phyloP scores from a whole-genome alignment of 345 rosid genomes.

The Syzygium jambos region DNA sequence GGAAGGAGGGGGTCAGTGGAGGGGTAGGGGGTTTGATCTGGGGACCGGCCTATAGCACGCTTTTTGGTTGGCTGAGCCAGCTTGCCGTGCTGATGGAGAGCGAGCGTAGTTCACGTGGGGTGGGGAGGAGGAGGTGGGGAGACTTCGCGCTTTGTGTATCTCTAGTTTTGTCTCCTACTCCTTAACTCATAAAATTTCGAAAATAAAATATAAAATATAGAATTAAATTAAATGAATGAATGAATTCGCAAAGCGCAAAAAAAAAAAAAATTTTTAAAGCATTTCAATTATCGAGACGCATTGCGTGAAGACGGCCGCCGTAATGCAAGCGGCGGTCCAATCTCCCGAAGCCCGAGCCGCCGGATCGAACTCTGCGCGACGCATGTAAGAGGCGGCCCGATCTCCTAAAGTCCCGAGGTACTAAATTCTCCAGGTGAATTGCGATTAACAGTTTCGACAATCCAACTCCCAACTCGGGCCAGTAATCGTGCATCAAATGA shows the following conservation, averaged over 20 bases:
- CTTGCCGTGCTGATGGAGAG: background rate
- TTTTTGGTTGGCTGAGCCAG: background rate
- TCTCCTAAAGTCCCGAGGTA: background rate
- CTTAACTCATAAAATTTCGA: background rate
- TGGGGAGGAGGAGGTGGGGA: no score
- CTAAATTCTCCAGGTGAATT: background rate
- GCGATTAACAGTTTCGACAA: background rate
- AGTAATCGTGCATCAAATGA: background rate
- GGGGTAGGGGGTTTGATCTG: background rate
- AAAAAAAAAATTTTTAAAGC: background rate
- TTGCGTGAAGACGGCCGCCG: accelerated
- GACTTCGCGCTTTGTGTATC: background rate
- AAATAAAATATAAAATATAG: no score
- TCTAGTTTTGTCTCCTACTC: background rate
- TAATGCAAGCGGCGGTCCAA: background rate
- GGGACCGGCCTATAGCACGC: background rate
- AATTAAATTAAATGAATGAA: background rate
- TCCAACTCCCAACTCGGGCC: background rate
- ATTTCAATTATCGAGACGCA: background rate
- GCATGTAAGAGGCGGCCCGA: background rate
- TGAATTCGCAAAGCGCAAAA: background rate
- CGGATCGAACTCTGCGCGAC: background rate
- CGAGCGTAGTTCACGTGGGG: background rate
- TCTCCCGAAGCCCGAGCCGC: accelerated
- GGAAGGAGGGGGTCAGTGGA: background rate